Base-by-base conservation (phyloP, 345 rosid species). In the Toxicodendron radicans region DNA sequence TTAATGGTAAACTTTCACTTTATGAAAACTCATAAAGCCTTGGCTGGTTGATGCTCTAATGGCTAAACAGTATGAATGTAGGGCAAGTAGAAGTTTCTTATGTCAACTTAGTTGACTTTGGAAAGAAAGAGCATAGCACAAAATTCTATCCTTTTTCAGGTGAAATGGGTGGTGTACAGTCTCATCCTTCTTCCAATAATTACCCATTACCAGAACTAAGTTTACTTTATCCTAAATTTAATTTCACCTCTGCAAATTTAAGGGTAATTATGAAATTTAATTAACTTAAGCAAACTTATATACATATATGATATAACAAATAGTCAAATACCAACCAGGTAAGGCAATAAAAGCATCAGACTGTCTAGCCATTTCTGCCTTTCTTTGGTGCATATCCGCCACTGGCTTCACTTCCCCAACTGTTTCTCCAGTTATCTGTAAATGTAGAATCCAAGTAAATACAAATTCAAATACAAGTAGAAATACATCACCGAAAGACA, bases 391-490 rank as follows among this genome's bases (percentile, higher is more conserved):
- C 96, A 91, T 91, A 77, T 80, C 92, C 66, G 96, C 86, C 27
- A 91, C 96, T 35, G 90, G 87, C 88, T 87, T 89, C 73, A 89
- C 96, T 83, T 89, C 93, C 68, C 96, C 96, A 16, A 91, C 92
- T 20, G 96, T 83, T 72, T 81, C 89, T 70, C 96, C 96, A 58
- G 96, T 86, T 74, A 91, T 83, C 96, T 91, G 82, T 81, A 83
- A 78, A 46, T 46, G 57, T 66, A 72, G 58, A 35, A 67, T 49
- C 53, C 75, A 45, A 66, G 67, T 62, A 21, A 75, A 52, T 49
- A 48, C 68, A 53, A 32, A 51, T 11, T 4, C 0, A 35, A 35
- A 64, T n/a, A 18, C 53, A 62, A n/a, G n/a, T n/a, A n/a, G n/a
- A n/a, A 14, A 57, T 10, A 59, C 73, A 76, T 48, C 24, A 38